These are phyloP conservation scores for Sparassis latifolia DNA, from an alignment of 1,284 basidiomycete genomes.

Conservation along the genomic window DNA sequence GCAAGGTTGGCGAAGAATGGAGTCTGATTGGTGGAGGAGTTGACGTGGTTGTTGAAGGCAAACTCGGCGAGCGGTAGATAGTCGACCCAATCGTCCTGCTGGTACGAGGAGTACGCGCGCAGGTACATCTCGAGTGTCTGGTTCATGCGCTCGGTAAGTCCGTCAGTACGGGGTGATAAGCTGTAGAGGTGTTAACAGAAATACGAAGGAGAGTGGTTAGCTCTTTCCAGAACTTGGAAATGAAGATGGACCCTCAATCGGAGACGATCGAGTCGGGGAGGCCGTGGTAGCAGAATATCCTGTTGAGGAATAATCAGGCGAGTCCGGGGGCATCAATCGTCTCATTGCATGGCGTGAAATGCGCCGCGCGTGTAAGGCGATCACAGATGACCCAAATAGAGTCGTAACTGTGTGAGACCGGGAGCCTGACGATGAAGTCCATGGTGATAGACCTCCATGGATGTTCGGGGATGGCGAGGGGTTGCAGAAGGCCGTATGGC, in stretches of 20 bases:
- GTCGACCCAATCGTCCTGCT: slow-evolving; percentile 40
- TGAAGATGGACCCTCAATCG: slow-evolving; percentile 30
- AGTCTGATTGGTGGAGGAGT: slow-evolving; percentile 20
- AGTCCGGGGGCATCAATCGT: too few species aligned
- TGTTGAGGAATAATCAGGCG: too few species aligned
- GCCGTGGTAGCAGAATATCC: too few species aligned
- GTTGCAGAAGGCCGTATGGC: too few species aligned
- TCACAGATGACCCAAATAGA: too few species aligned
- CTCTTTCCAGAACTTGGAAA: slow-evolving; percentile 33
- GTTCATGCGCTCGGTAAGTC: slow-evolving; percentile 24
- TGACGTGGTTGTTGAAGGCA: slow-evolving; percentile 21
- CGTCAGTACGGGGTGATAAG: slow-evolving; percentile 35
- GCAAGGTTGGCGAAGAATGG: slow-evolving; percentile 34
- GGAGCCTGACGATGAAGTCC: too few species aligned
- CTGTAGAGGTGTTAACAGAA: slow-evolving; percentile 9
- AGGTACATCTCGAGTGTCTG: slow-evolving; percentile 33
- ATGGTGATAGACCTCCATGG: too few species aligned
- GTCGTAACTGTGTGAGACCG: too few species aligned
- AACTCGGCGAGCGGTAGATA: slow-evolving; percentile 37
- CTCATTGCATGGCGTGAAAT: too few species aligned
- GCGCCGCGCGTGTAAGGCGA: too few species aligned
- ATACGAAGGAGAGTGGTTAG: slow-evolving; percentile 26
- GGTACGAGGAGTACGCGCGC: slow-evolving; percentile 28
- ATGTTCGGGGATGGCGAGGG: too few species aligned
- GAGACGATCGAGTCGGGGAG: too few species aligned